These are phyloP conservation scores for Fraxinus cuspidata DNA, from an alignment of 257 asterid species.

Conservation along the genomic window DNA sequence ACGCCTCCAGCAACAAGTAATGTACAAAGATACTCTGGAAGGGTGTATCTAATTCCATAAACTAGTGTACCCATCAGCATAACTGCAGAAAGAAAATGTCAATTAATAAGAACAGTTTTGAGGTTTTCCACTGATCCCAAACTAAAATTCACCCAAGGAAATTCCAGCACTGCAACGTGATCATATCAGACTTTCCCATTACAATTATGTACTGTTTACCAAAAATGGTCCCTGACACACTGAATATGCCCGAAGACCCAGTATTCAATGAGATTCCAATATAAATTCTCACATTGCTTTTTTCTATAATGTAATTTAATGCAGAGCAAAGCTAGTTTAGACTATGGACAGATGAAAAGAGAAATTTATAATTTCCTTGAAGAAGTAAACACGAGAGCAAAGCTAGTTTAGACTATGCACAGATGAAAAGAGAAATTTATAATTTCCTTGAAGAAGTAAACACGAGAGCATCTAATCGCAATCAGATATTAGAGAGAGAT, in stretches of 20 bases:
- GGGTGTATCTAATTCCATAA: slow-evolving; percentile 81
- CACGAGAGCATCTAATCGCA: not conserved
- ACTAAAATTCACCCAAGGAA: not conserved
- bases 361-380: not conserved
- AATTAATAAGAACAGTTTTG: not conserved
- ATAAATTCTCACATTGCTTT: not conserved
- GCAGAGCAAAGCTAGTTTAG: not conserved
- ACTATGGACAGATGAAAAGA: not conserved
- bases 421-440: not conserved
- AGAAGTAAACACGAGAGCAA: not conserved
- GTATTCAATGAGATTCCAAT: not conserved
- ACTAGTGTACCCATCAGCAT: slow-evolving; percentile 97
- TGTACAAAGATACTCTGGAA: slow-evolving; percentile 89
- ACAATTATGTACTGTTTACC: not conserved
- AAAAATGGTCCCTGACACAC: not conserved
- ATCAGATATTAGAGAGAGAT: not conserved
- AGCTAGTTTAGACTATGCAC: not conserved
- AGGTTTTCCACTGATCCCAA: not conserved
- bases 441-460: not conserved
- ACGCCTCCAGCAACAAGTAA: slow-evolving; percentile 98
- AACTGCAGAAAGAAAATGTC: slow-evolving; percentile 53
- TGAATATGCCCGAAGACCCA: not conserved
- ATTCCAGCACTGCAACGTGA: not conserved
- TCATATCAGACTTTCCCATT: not conserved
- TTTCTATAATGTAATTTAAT: not conserved